These are phyloP conservation scores for Alternaria triticina DNA, from an alignment of 2,329 filamentous ascomycete genomes.

Conservation along the genomic window DNA sequence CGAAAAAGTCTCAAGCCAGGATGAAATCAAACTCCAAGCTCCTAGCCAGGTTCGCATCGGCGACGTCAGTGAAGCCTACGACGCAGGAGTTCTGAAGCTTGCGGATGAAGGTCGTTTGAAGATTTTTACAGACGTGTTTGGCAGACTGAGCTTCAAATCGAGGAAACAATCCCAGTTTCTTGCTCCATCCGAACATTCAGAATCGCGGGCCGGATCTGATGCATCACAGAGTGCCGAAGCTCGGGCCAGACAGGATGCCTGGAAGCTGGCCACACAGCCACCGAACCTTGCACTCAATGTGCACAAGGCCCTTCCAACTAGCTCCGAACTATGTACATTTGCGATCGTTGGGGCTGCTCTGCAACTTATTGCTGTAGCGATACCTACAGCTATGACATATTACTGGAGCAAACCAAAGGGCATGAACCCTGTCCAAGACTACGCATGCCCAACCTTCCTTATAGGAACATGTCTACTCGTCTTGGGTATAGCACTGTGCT, in stretches of 20 bases:
- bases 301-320: fast-evolving
- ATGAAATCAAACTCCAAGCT: fast-evolving
- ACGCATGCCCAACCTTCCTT: neutral
- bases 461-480: neutral
- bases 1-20: fast-evolving
- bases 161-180: too few species aligned
- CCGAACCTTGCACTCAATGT: neutral
- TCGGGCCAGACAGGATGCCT: too few species aligned
- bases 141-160: too few species aligned
- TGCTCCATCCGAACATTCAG: too few species aligned
- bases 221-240: too few species aligned
- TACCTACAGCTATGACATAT: neutral
- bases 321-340: neutral
- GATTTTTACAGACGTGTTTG: neutral
- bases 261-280: neutral
- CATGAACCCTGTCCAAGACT: neutral
- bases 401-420: neutral
- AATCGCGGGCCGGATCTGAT: too few species aligned
- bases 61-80: neutral
- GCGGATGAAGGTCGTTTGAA: neutral
- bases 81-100: neutral
- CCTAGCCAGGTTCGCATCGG: fast-evolving
- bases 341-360: neutral
- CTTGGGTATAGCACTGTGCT: neutral
- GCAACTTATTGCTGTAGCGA: neutral